These are phyloP conservation scores for Fallopia convolvulus DNA, from an alignment of 148 eudicot species.

Conservation along the genomic window DNA sequence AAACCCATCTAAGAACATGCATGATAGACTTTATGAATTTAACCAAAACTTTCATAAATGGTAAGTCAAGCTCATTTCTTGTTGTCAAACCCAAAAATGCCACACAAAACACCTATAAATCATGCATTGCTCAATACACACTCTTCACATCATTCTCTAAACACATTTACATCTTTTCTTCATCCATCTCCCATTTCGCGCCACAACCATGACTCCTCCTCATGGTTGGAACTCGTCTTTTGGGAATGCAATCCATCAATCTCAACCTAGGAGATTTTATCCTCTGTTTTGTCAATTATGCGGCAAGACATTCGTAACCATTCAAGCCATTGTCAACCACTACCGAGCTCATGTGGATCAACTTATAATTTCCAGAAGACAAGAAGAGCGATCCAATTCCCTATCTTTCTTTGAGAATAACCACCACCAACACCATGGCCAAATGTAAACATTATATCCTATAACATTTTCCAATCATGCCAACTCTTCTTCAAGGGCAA, in stretches of 20 bases:
- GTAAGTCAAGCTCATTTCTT: not conserved
- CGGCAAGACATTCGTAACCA: not conserved
- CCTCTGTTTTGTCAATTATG: not conserved
- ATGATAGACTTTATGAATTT: not conserved
- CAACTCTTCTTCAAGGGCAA: not conserved
- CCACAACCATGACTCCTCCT: not conserved
- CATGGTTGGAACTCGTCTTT: not conserved
- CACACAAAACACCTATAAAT: not conserved
- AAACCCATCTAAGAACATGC: not conserved
- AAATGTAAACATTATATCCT: not conserved
- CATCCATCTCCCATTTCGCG: not conserved
- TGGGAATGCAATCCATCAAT: too few species aligned
- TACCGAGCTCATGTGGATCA: not conserved
- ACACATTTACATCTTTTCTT: not conserved
- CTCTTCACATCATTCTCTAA: not conserved
- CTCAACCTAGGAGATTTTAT: not conserved
- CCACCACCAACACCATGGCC: not conserved
- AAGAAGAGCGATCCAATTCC: not conserved
- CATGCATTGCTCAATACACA: not conserved
- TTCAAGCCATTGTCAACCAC: not conserved
- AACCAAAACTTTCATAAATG: not conserved
- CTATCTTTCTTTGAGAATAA: not conserved
- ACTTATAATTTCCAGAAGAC: too few species aligned
- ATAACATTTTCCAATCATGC: not conserved
- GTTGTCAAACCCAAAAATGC: not conserved